These are phyloP conservation scores for Amanita phalloides DNA, from an alignment of 768 basidiomycete genomes.

Conservation along the genomic window DNA sequence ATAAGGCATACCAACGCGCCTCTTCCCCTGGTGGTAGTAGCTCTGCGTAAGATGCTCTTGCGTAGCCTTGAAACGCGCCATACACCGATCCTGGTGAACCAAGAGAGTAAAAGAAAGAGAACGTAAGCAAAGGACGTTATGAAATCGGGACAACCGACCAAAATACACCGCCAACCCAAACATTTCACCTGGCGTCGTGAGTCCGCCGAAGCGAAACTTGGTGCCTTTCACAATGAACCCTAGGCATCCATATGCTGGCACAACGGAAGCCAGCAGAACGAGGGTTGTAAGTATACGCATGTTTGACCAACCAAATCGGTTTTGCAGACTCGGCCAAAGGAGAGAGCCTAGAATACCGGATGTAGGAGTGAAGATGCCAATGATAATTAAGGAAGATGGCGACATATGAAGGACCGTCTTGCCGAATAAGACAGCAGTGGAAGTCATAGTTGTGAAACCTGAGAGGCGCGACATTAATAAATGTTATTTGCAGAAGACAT, in stretches of 20 bases:
- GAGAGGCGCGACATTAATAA: neutral
- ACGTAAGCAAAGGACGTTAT: neutral
- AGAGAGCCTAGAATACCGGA: conserved; percentile 81
- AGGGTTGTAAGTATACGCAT: conserved; percentile 54
- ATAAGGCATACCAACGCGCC: conserved; percentile 83
- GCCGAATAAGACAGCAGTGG: conserved; percentile 85
- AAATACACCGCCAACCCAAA: conserved; percentile 76
- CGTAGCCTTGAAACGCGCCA: conserved; percentile 88
- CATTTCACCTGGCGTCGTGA: conserved; percentile 80
- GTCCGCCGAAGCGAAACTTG: conserved; percentile 42
- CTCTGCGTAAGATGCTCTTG: conserved; percentile 79
- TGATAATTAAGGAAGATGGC: conserved; percentile 63
- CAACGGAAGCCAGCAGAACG: conserved; percentile 50
- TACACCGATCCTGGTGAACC: conserved; percentile 47
- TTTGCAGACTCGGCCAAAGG: conserved; percentile 69
- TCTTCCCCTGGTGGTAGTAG: conserved; percentile 83
- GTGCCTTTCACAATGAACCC: conserved; percentile 57
- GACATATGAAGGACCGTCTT: conserved; percentile 83
- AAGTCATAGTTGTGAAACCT: conserved; percentile 91
- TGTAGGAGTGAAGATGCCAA: conserved; percentile 69
- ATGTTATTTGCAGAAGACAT: neutral
- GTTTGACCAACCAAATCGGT: conserved; percentile 53
- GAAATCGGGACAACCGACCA: conserved; percentile 30
- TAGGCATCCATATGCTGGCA: conserved; percentile 76
- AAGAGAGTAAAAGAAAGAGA: neutral